A percentile compares a stretch with the other conserved stretches of the same genome.
These are phyloP conservation scores for Sequoia sempervirens DNA, from an alignment of 75 land plant genomes.

Conservation along the genomic window DNA sequence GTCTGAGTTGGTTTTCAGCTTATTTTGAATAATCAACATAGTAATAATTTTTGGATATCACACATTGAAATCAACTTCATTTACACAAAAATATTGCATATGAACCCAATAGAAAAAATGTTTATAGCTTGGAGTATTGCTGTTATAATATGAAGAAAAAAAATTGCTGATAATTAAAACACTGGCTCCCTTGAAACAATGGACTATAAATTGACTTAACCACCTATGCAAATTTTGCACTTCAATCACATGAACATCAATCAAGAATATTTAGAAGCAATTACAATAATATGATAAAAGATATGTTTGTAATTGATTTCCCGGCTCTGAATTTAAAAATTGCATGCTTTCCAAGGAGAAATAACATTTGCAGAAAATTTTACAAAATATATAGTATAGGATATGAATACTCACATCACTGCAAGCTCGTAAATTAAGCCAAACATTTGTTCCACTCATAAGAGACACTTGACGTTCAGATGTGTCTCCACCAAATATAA, in stretches of 20 bases:
- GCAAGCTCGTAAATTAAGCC: conserved; percentile 71
- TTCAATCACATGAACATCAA: neutral
- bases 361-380: neutral
- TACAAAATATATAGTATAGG: neutral
- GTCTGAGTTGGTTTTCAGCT: no score
- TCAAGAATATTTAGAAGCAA: neutral
- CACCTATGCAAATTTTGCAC: neutral
- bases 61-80: no score
- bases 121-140: no score
- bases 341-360: neutral
- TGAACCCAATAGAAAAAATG: no score
- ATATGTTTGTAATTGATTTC: neutral
- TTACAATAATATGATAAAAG: neutral
- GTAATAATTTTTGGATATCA: no score
- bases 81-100: no score
- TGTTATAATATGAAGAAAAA: no score
- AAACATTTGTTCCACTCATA: conserved; percentile 91
- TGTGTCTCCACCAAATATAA: conserved; percentile 78
- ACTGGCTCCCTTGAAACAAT: neutral
- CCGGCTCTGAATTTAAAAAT: neutral
- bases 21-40: no score
- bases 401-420: conserved; percentile 52
- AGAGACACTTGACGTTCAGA: conserved; percentile 88
- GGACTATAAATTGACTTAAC: neutral
- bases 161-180: neutral